These are phyloP conservation scores for Aureobasidium sp. DNA, from an alignment of 2,329 filamentous ascomycete species.

Conservation along the genomic window DNA sequence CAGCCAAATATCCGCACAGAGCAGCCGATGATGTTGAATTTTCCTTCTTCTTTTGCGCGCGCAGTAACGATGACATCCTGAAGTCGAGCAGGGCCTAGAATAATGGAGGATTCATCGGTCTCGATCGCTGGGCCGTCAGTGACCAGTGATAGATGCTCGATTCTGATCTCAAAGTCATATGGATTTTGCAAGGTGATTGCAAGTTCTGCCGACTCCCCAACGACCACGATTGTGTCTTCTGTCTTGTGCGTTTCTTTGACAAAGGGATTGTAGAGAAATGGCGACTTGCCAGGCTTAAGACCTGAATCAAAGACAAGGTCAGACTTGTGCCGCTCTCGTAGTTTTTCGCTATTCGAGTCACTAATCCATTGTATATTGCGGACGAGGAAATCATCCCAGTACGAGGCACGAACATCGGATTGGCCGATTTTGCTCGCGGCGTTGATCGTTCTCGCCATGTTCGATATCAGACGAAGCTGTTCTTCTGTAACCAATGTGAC, in stretches of 20 bases:
- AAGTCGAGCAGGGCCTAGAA: constrained; percentile 74
- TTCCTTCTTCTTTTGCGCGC: constrained; percentile 58
- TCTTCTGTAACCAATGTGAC: constrained; percentile 72
- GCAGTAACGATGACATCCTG: constrained; percentile 70
- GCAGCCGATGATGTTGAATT: constrained; percentile 69
- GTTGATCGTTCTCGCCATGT: constrained; percentile 74
- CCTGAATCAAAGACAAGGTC: constrained; percentile 18
- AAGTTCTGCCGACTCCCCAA: constrained; percentile 71
- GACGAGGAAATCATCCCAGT: constrained; percentile 95
- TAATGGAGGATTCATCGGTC: constrained; percentile 55
- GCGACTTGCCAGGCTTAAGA: constrained; percentile 48
- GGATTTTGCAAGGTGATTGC: constrained; percentile 84
- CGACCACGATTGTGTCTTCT: constrained; percentile 57
- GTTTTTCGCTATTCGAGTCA: constrained; percentile 43
- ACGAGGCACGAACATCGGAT: constrained; percentile 65
- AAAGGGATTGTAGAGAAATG: constrained; percentile 95
- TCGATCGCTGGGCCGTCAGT: constrained; percentile 67
- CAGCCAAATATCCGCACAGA: constrained; percentile 75
- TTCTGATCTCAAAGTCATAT: constrained; percentile 84
- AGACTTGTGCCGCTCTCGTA: constrained; percentile 40
- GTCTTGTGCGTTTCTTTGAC: constrained; percentile 55
- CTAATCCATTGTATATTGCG: constrained; percentile 64
- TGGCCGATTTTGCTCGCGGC: constrained; percentile 71
- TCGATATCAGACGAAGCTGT: constrained; percentile 74
- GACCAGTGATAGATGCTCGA: constrained; percentile 73